A percentile compares a stretch with the other conserved stretches of the same genome.
phyloP scores from a whole-genome alignment of 495 filamentous ascomycete species.

The Penicillium daleae region DNA sequence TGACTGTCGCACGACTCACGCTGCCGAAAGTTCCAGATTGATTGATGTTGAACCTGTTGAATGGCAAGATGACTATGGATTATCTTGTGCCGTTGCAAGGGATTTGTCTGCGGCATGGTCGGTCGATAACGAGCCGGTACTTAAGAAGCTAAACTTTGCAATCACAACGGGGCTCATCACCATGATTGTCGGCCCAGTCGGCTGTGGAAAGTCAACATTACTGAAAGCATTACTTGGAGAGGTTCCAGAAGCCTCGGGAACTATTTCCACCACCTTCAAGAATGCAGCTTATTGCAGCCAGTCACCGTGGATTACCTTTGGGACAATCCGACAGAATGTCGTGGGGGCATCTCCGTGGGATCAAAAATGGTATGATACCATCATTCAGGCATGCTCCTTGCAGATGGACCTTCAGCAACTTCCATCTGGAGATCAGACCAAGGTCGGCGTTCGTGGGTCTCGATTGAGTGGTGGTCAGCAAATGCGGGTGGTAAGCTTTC shows the following conservation, averaged over 20 bases:
- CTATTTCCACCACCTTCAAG: slow-evolving; percentile 20
- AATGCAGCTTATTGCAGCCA: slow-evolving; percentile 75
- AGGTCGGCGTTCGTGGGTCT: slow-evolving; percentile 67
- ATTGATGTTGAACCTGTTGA: slow-evolving; percentile 13
- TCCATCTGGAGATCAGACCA: slow-evolving; percentile 61
- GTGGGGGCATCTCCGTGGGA: slow-evolving; percentile 69
- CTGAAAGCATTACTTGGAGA: slow-evolving; percentile 58
- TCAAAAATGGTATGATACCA: slow-evolving; percentile 51
- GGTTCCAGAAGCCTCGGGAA: slow-evolving; percentile 31
- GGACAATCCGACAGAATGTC: slow-evolving; percentile 79
- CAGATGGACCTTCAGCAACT: slow-evolving; percentile 62
- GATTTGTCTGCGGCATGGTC: slow-evolving; percentile 29
- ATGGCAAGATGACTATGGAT: neutral
- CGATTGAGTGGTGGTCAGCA: slow-evolving; percentile 69
- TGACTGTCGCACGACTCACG: slow-evolving; percentile 16
- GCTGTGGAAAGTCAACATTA: slow-evolving; percentile 58
- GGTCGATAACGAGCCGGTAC: slow-evolving; percentile 21
- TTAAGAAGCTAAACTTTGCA: slow-evolving; percentile 23
- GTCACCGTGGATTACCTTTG: slow-evolving; percentile 78
- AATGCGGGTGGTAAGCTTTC: slow-evolving; percentile 53
- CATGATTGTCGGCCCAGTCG: slow-evolving; percentile 58
- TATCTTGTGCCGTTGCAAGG: slow-evolving; percentile 15
- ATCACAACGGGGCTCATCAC: slow-evolving; percentile 46
- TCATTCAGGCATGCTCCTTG: slow-evolving; percentile 62
- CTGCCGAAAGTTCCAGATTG: slow-evolving; percentile 4